Conservation (phyloP, 768 basidiomycete species). For the Leccinum subtestaceum region DNA sequence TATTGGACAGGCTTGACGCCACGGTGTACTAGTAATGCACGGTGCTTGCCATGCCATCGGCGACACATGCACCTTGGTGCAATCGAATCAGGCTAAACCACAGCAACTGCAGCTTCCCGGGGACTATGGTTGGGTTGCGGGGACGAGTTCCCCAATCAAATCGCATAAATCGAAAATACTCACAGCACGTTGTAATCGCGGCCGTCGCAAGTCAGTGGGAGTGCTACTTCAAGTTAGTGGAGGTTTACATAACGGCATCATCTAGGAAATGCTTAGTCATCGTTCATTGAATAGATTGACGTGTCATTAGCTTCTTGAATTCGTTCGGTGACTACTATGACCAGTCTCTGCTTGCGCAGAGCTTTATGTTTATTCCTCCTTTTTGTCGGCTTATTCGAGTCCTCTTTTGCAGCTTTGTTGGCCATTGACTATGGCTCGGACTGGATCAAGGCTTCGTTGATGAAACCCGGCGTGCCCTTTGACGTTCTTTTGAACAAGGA, state of each 20-base stretch:
- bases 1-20: no score
- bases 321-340: slow-evolving; percentile 17
- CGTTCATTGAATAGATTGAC: slow-evolving; percentile 1
- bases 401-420: slow-evolving; percentile 71
- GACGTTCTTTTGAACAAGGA: slow-evolving; percentile 96
- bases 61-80: no score
- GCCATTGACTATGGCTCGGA: slow-evolving; percentile 99
- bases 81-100: no score
- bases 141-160: no score
- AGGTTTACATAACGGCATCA: no score
- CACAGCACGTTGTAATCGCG: no score
- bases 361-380: slow-evolving; percentile 24
- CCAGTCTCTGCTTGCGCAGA: slow-evolving; percentile 25
- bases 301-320: slow-evolving; percentile 7
- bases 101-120: no score
- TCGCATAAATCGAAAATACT: no score
- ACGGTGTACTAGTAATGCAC: no score
- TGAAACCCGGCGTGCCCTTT: slow-evolving; percentile 92
- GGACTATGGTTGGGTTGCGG: no score
- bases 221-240: no score
- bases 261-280: slow-evolving; percentile 15
- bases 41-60: no score
- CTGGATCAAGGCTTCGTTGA: slow-evolving; percentile 93
- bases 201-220: not conserved
- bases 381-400: slow-evolving; percentile 23